phyloP scores from a whole-genome alignment of 2,329 filamentous ascomycete species.

The Calonectria fujianensis region DNA sequence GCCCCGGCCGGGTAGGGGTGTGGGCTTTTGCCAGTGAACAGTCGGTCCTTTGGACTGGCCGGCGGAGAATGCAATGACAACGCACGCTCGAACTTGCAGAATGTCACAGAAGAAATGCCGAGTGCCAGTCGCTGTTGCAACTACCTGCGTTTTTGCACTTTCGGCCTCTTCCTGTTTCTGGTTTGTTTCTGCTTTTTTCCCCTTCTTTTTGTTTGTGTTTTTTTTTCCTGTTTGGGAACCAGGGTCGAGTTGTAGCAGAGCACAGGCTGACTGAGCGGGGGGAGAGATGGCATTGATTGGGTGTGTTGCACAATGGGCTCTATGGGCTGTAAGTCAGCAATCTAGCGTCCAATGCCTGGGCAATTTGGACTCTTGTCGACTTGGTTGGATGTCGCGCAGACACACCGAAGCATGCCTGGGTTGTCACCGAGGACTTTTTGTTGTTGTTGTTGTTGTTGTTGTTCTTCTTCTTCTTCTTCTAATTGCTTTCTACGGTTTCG shows the following conservation, averaged over 20 bases:
- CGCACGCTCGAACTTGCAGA: constrained; percentile 50
- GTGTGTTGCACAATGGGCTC: constrained; percentile 33
- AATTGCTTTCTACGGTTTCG: neutral
- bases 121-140: constrained; percentile 4
- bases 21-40: constrained; percentile 32
- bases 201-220: neutral
- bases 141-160: constrained; percentile 3
- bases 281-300: neutral
- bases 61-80: constrained; percentile 55
- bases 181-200: neutral
- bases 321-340: constrained; percentile 18
- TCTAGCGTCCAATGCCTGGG: constrained; percentile 29
- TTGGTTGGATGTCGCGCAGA: constrained; percentile 33
- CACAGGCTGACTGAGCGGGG: constrained; percentile 2
- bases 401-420: constrained; percentile 1
- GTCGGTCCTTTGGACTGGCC: constrained; percentile 39
- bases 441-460: neutral
- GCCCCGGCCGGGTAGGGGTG: constrained; percentile 20
- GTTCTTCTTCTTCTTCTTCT: neutral
- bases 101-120: constrained; percentile 22
- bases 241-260: neutral
- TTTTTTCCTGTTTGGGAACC: constrained; percentile 20
- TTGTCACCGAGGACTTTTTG: constrained; percentile 15
- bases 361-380: neutral
- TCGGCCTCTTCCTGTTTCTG: constrained; percentile 24